Evolutionary conservation across 257 asterid species (phyloP), one percentile per base, ranked within the genome.

Genomic region (Apocynum venetum): DNA sequence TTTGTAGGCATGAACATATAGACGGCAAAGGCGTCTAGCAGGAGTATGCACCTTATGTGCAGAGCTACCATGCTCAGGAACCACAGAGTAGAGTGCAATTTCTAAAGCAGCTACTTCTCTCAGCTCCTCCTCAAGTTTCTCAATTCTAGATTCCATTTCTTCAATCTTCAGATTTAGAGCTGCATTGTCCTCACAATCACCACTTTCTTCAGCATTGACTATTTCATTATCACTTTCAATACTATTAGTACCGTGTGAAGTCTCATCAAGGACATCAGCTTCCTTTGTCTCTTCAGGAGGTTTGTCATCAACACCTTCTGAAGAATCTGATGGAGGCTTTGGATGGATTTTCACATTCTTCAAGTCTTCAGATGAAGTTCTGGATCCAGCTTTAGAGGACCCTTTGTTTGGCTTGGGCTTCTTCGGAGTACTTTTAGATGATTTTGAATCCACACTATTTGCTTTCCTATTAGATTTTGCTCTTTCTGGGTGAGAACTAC

Each of bases 1-100:
- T 76, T 91, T 91, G 88, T 92, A 93, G 71, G 99, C 97, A 84
- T 90, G 87, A 69, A 90, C 84, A 75, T 91, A 96, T 63, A 93
- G 89, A 66, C 99, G 87, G 70, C 96, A 88, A 78, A 93, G 96
- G 74, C 97, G 96, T 79, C 99, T 88, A 20, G 98, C 97, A 75
- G 99, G 97, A 71, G 97, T 89, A 82, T 96, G 98, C 85, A 93
- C 91, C 87, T 96, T 96, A 87, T 96, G 98, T 63, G 93, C 92
- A 6, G 97, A 96, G 87, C 92, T 89, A 52, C 93, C 93, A 85
- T 96, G 99, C 83, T 91, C 99, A 65, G 99, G 98, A 56, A 90
- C 95, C 74, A 96, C 96, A 76, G 97, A 91, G 78, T 96, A 96
- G 17, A 96, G 89, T 48, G 98, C 87, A 77, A 96, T 84, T 89